Conservation (phyloP, 208 protist genomes). For the Jaenimonas drosophilae region DNA sequence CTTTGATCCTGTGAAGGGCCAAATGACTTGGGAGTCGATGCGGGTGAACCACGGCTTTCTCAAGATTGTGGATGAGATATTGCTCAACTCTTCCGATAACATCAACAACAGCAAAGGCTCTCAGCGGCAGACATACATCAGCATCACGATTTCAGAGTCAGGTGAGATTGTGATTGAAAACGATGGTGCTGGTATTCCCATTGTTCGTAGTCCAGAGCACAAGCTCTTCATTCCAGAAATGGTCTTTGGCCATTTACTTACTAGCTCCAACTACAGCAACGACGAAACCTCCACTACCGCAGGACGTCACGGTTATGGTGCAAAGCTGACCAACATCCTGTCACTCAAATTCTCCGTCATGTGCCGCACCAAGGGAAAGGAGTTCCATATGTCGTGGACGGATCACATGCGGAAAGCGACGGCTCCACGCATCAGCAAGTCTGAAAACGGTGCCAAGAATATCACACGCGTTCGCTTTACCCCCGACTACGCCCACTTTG, state of each 20-base stretch:
- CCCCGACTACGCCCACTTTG: slow-evolving; percentile 86
- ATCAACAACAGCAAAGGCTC: slow-evolving; percentile 61
- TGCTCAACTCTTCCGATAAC: slow-evolving; percentile 98
- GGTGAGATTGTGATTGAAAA: slow-evolving; percentile 93
- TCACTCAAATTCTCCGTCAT: slow-evolving; percentile 94
- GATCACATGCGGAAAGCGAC: slow-evolving; percentile 96
- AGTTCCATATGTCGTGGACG: slow-evolving; percentile 93
- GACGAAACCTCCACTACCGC: slow-evolving; percentile 84
- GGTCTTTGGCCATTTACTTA: slow-evolving; percentile 96
- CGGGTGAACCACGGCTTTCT: slow-evolving; percentile 93
- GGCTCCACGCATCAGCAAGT: slow-evolving; percentile 78
- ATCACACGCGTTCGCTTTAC: slow-evolving; percentile 81
- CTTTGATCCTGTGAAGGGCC: slow-evolving; percentile 72
- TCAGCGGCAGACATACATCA: slow-evolving; percentile 80
- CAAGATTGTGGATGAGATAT: slow-evolving; percentile 99
- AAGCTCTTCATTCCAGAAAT: slow-evolving; percentile 96
- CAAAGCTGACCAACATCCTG: slow-evolving; percentile 99
- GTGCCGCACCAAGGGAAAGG: slow-evolving; percentile 81
- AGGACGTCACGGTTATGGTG: slow-evolving; percentile 96
- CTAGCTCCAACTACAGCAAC: slow-evolving; percentile 97
- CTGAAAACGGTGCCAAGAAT: slow-evolving; percentile 52
- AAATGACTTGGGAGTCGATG: slow-evolving; percentile 84
- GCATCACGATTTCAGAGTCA: slow-evolving; percentile 82
- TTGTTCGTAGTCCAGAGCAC: slow-evolving; percentile 86
- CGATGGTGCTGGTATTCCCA: slow-evolving; percentile 92